phyloP scores from a whole-genome alignment of 192 early-diverging fungal species.

The Phlyctochytrium planicorne region DNA sequence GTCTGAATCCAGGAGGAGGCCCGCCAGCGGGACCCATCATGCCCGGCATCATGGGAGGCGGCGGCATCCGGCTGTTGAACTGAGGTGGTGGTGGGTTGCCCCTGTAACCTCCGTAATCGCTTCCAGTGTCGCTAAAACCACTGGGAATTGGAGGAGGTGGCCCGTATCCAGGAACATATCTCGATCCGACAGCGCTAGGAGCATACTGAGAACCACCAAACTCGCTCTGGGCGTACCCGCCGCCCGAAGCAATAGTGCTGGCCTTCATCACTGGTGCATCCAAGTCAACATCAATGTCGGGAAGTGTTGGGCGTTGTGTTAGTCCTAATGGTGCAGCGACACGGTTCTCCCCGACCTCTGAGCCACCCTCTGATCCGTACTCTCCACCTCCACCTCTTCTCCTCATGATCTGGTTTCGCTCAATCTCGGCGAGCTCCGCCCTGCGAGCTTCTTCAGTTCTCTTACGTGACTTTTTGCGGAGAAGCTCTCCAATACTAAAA shows the following conservation, averaged over 20 bases:
- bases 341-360: not conserved
- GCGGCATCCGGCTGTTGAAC: too few species aligned
- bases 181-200: not conserved
- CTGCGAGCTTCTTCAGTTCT: conserved; percentile 47
- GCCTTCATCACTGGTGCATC: conserved; percentile 8
- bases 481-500: conserved; percentile 56
- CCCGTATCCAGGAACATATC: not conserved
- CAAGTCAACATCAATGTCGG: conserved; percentile 19
- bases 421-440: conserved; percentile 39
- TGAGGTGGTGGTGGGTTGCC: too few species aligned
- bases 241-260: not conserved
- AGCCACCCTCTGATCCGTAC: not conserved
- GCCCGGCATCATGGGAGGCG: too few species aligned
- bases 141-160: too few species aligned
- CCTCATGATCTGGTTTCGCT: not conserved
- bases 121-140: too few species aligned
- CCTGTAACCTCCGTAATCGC: too few species aligned
- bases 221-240: too few species aligned
- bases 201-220: too few species aligned
- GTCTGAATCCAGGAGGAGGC: too few species aligned
- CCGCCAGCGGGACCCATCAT: too few species aligned
- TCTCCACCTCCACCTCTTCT: conserved; percentile 3
- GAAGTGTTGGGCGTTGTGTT: conserved; percentile 15
- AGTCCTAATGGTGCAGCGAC: conserved; percentile 20
- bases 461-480: conserved; percentile 51